Evolutionary conservation across 1,139 yeast genomes (phyloP).

Genomic region (Meyerozyma sp.): DNA sequence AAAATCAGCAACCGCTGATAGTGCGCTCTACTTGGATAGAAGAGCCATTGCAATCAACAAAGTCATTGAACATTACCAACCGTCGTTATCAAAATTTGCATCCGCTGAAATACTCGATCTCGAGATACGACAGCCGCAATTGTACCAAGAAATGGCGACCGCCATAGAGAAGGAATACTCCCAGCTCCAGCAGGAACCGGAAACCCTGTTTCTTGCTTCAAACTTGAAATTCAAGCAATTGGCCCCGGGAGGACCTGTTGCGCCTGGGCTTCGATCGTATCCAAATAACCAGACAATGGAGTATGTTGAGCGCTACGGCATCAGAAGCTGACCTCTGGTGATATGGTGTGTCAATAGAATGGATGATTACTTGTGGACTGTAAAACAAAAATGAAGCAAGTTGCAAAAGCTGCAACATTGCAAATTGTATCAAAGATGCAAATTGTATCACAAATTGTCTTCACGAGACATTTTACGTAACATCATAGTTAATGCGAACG

Average conservation of each 20-base stretch:
- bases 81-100: constrained; percentile 6
- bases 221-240: constrained; percentile 17
- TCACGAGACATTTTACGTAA: background rate
- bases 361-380: background rate
- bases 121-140: constrained; percentile 4
- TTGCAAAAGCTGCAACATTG: background rate
- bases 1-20: constrained; percentile 14
- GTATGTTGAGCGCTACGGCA: constrained; percentile 22
- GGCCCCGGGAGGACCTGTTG: constrained; percentile 32
- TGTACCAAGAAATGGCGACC: constrained; percentile 16
- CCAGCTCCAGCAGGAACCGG: constrained; percentile 9
- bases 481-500: too few relatives aligned
- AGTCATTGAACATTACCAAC: constrained; percentile 29
- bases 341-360: too few relatives aligned
- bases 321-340: background rate
- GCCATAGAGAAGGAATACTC: constrained; percentile 18
- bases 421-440: background rate
- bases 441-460: background rate
- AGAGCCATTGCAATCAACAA: constrained; percentile 46
- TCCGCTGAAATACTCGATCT: constrained; percentile 7
- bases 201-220: constrained; percentile 14
- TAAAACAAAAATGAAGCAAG: background rate
- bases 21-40: constrained; percentile 32
- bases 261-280: constrained; percentile 8
- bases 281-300: constrained; percentile 30